Conservation (phyloP, 164 flowering plant genomes). For the Berberis vulgaris region DNA sequence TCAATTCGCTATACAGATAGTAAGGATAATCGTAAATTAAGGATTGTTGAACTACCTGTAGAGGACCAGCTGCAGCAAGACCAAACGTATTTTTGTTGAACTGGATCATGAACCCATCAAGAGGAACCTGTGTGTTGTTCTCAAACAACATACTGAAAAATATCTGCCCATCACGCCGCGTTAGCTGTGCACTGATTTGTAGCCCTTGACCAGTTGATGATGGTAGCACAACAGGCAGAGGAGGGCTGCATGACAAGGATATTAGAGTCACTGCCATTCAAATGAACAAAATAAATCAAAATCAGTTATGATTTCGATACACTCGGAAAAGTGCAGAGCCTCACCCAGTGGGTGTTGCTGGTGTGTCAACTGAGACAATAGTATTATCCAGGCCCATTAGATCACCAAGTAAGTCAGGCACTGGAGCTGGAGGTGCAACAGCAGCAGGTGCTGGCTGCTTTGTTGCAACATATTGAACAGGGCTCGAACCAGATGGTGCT, state of each 20-base stretch:
- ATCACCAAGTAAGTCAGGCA: slow-evolving; percentile 94
- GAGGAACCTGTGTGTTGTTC: slow-evolving; percentile 65
- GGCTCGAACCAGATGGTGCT: slow-evolving; percentile 45
- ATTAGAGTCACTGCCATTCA: background rate
- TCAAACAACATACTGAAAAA: slow-evolving; percentile 84
- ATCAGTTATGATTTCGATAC: background rate
- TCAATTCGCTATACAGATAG: background rate
- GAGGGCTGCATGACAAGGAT: slow-evolving; percentile 49
- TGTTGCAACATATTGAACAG: slow-evolving; percentile 32
- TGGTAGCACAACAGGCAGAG: slow-evolving; percentile 75
- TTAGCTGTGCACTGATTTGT: slow-evolving; percentile 81
- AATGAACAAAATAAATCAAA: background rate
- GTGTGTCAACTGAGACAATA: slow-evolving; percentile 78
- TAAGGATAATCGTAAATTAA: background rate
- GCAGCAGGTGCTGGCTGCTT: slow-evolving; percentile 38
- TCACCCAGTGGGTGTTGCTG: slow-evolving; percentile 57
- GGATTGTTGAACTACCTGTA: slow-evolving; percentile 47
- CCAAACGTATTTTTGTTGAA: slow-evolving; percentile 97
- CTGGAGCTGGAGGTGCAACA: slow-evolving; percentile 52
- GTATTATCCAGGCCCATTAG: slow-evolving; percentile 83
- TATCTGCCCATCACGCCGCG: slow-evolving; percentile 74
- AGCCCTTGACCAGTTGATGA: slow-evolving; percentile 85
- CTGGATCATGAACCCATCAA: slow-evolving; percentile 99
- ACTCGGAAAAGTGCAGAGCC: slow-evolving; percentile 6
- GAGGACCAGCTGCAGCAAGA: slow-evolving; percentile 80